A percentile compares a stretch with the other conserved stretches of the same genome.
Conservation (phyloP, 2,329 filamentous ascomycete species). For the Purpureocillium takamizusanense region DNA sequence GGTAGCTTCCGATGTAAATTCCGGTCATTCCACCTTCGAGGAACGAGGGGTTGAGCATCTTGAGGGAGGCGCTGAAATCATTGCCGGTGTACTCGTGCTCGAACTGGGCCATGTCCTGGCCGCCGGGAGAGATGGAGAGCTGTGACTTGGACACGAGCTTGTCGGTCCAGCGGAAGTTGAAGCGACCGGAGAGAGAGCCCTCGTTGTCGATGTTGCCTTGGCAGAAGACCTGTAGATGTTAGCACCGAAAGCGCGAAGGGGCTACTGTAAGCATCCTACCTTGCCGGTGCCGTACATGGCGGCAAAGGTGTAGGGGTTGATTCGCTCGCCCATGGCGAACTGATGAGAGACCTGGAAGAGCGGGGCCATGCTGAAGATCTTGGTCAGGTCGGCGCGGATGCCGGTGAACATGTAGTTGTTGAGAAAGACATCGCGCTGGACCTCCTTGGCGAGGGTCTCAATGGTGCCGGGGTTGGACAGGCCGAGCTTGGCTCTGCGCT, state of each 20-base stretch:
- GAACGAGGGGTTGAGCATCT: conserved; percentile 89
- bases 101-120: conserved; percentile 82
- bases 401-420: conserved; percentile 97
- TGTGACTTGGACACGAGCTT: conserved; percentile 79
- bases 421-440: conserved; percentile 91
- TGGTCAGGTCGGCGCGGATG: conserved; percentile 90
- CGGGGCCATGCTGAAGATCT: conserved; percentile 87
- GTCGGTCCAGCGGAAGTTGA: conserved; percentile 85
- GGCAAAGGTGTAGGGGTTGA: conserved; percentile 92
- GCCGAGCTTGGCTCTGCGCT: conserved; percentile 79
- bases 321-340: conserved; percentile 85
- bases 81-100: conserved; percentile 92
- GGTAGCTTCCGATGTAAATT: conserved; percentile 91
- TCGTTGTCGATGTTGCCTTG: conserved; percentile 96
- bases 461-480: conserved; percentile 88
- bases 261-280: conserved; percentile 37
- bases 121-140: conserved; percentile 71
- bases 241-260: background rate
- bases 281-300: conserved; percentile 89
- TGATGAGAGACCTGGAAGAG: conserved; percentile 97
- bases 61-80: conserved; percentile 89
- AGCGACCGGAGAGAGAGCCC: conserved; percentile 74
- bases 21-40: conserved; percentile 89
- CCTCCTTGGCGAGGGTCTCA: conserved; percentile 82
- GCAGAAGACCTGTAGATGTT: conserved; percentile 64